A percentile compares a stretch with the other conserved stretches of the same genome.
phyloP scores from a whole-genome alignment of 352 stramenopile genomes.

The Elongisporangium senticosum region DNA sequence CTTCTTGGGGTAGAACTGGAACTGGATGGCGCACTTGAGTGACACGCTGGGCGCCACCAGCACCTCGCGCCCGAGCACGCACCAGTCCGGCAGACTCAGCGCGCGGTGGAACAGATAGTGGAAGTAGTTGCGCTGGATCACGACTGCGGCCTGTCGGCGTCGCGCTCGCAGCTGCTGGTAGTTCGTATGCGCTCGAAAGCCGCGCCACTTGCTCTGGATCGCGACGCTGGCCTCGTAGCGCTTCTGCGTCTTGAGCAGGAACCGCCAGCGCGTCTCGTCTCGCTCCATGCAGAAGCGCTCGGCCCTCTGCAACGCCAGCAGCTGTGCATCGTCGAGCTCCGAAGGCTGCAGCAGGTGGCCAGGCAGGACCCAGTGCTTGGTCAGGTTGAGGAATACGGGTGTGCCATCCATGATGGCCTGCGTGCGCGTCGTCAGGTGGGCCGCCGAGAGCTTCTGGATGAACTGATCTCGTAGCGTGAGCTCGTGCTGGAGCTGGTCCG shows the following conservation, averaged over 20 bases:
- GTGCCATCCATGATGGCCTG: slow-evolving; percentile 60
- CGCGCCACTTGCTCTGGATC: slow-evolving; percentile 41
- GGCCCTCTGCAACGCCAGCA: slow-evolving; percentile 42
- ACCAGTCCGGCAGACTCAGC: slow-evolving; percentile 51
- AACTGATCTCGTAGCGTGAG: slow-evolving; percentile 38
- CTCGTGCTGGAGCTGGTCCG: slow-evolving; percentile 26
- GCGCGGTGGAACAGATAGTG: slow-evolving; percentile 63
- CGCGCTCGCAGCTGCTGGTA: slow-evolving; percentile 26
- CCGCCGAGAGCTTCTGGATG: slow-evolving; percentile 42
- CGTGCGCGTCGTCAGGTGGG: slow-evolving; percentile 50
- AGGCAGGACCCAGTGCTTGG: slow-evolving; percentile 64
- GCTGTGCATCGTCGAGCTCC: slow-evolving; percentile 20
- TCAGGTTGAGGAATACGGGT: slow-evolving; percentile 43
- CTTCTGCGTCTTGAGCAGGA: slow-evolving; percentile 37
- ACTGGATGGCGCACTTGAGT: slow-evolving; percentile 55
- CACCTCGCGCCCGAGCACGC: slow-evolving; percentile 54
- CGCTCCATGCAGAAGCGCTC: slow-evolving; percentile 62
- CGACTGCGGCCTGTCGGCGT: slow-evolving; percentile 27
- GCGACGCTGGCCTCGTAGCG: slow-evolving; percentile 35
- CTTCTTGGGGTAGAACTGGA: slow-evolving; percentile 72
- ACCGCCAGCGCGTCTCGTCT: slow-evolving; percentile 52
- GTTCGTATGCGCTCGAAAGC: slow-evolving; percentile 14
- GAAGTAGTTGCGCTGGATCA: slow-evolving; percentile 73
- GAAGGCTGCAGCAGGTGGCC: slow-evolving; percentile 26
- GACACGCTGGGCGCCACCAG: slow-evolving; percentile 55